Evolutionary conservation across 2,329 filamentous ascomycete genomes (phyloP).

Genomic region (Botrytis cinerea): DNA sequence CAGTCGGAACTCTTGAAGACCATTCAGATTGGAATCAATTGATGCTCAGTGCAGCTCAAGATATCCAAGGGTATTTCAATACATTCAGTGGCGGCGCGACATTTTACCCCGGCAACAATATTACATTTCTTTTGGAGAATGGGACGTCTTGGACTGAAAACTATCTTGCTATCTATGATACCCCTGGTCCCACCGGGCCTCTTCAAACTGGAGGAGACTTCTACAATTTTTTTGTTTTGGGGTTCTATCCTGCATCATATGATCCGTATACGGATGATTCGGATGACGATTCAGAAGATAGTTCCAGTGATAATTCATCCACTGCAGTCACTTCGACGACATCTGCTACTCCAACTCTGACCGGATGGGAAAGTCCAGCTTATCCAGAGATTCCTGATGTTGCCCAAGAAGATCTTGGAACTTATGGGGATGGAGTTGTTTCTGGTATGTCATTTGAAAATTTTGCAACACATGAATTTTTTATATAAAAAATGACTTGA

Average conservation of each 20-base stretch:
- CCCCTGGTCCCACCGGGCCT: slow-evolving; percentile 36
- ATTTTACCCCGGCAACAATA: slow-evolving; percentile 44
- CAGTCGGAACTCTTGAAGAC: slow-evolving; percentile 41
- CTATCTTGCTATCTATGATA: slow-evolving; percentile 41
- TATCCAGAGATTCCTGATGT: slow-evolving; percentile 31
- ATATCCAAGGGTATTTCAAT: slow-evolving; percentile 42
- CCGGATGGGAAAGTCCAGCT: slow-evolving; percentile 26
- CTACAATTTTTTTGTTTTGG: slow-evolving; percentile 38
- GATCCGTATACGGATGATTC: slow-evolving; percentile 19
- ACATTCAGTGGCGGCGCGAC: slow-evolving; percentile 41
- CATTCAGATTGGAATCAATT: slow-evolving; percentile 45
- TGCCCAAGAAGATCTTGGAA: slow-evolving; percentile 31
- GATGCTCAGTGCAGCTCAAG: slow-evolving; percentile 32
- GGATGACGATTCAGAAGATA: slow-evolving; percentile 14
- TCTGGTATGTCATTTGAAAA: slow-evolving; percentile 22
- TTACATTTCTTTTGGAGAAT: slow-evolving; percentile 44
- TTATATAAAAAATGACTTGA: no score
- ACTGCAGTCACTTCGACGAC: background rate
- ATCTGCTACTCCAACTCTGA: background rate
- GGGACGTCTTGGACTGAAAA: slow-evolving; percentile 41
- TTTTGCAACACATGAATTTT: background rate
- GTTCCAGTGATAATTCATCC: slow-evolving; percentile 6
- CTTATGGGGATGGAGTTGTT: slow-evolving; percentile 30
- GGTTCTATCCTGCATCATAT: slow-evolving; percentile 32
- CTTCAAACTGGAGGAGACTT: slow-evolving; percentile 37